These are phyloP conservation scores for Paratinospora sagittata DNA, from an alignment of 164 flowering plant species.

Conservation along the genomic window DNA sequence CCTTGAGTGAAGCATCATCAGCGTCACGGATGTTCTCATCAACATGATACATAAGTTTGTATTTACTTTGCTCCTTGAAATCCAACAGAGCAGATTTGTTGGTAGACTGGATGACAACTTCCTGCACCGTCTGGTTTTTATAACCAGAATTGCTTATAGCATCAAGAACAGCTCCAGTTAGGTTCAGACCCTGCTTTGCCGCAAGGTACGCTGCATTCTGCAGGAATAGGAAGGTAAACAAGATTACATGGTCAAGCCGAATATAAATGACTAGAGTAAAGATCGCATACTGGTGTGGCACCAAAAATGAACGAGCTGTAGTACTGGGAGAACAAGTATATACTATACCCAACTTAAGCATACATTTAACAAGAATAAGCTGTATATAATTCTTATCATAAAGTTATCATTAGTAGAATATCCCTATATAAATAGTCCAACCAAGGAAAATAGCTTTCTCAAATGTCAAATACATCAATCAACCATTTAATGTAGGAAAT, in stretches of 20 bases:
- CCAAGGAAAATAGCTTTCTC: not conserved
- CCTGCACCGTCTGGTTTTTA: conserved; percentile 32
- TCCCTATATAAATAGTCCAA: not conserved
- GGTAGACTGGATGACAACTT: conserved; percentile 66
- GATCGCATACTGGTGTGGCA: not conserved
- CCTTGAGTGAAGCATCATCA: conserved; percentile 37
- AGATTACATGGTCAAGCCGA: not conserved
- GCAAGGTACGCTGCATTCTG: conserved; percentile 92
- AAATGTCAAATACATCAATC: not conserved
- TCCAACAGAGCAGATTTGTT: conserved; percentile 56
- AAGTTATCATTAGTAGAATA: too few relatives aligned
- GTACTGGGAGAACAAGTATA: not conserved
- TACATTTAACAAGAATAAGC: too few relatives aligned
- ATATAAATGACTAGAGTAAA: not conserved
- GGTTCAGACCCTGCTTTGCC: conserved; percentile 39
- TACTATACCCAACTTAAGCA: too few relatives aligned
- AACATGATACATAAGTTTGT: conserved; percentile 60
- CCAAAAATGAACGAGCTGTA: not conserved
- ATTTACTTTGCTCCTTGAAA: conserved; percentile 37
- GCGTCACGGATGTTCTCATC: conserved; percentile 48
- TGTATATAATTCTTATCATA: too few relatives aligned
- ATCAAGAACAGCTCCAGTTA: conserved; percentile 49
- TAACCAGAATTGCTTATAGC: conserved; percentile 53
- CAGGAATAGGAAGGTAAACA: conserved; percentile 16
- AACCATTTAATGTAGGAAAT: too few relatives aligned